These are phyloP conservation scores for Blastobotrys peoriensis DNA, from an alignment of 805 yeast species.

Conservation along the genomic window DNA sequence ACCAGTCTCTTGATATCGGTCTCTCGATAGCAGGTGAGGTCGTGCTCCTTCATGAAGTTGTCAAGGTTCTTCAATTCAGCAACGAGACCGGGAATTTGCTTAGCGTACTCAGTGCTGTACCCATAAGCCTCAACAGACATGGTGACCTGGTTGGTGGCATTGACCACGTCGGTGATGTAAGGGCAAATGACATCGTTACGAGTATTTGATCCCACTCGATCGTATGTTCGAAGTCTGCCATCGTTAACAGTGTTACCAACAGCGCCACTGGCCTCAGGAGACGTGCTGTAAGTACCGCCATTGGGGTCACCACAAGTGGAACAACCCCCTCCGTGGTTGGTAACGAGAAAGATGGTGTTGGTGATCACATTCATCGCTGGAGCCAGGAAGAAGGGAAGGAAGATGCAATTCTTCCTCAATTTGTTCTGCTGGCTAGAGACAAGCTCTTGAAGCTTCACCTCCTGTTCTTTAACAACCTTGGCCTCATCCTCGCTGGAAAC, in stretches of 20 bases:
- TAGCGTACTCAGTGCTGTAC: neutral
- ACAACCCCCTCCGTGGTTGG: neutral
- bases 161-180: neutral
- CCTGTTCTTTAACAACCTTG: neutral
- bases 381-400: neutral
- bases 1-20: neutral
- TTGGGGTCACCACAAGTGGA: neutral
- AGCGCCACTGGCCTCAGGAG: neutral
- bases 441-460: neutral
- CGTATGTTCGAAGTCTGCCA: too few relatives aligned
- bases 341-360: neutral
- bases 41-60: neutral
- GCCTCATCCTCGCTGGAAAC: neutral
- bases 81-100: neutral
- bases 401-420: neutral
- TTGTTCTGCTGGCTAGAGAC: neutral
- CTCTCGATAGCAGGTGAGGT: neutral
- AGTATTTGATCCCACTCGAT: neutral
- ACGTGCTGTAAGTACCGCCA: neutral
- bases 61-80: neutral
- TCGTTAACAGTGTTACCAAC: neutral
- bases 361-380: neutral
- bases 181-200: neutral
- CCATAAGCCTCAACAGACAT: neutral
- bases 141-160: neutral